These are phyloP conservation scores for Yamadazyma sp. DNA, from an alignment of 805 yeast species.

Conservation along the genomic window DNA sequence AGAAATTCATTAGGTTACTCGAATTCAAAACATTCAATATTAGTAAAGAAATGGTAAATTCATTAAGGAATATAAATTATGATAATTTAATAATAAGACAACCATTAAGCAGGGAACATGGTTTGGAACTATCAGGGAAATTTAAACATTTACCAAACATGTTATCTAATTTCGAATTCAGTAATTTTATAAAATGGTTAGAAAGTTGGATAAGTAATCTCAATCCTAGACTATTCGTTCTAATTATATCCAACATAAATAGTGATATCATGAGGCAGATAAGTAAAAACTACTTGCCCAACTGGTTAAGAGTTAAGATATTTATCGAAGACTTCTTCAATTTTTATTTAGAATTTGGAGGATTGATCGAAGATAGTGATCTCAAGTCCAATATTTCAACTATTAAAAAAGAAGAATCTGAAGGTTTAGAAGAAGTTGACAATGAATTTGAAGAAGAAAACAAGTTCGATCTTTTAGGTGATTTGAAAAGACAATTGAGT, in stretches of 20 bases:
- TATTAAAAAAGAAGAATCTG: not conserved
- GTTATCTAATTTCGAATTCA: constrained; percentile 10
- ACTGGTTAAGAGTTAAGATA: constrained; percentile 75
- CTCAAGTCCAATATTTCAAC: not conserved
- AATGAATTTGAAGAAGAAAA: too few relatives aligned
- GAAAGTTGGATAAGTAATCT: constrained; percentile 23
- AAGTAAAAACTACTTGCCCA: constrained; percentile 59
- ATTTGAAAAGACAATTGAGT: not conserved
- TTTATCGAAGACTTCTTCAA: constrained; percentile 74
- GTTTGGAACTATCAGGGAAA: not conserved
- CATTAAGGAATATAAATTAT: not conserved
- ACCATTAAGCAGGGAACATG: constrained; percentile 1
- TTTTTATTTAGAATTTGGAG: constrained; percentile 65
- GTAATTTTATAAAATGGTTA: constrained; percentile 37
- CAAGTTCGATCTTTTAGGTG: not conserved
- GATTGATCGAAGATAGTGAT: constrained; percentile 32
- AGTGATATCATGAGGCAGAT: constrained; percentile 56
- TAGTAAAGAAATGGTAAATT: not conserved
- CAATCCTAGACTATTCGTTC: constrained; percentile 56
- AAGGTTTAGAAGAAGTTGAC: not conserved
- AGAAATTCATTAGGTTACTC: constrained; percentile 2
- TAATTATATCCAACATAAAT: constrained; percentile 51
- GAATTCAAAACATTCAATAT: constrained; percentile 1
- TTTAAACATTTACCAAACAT: not conserved
- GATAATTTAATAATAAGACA: not conserved